phyloP scores from a whole-genome alignment of 495 filamentous ascomycete genomes.

The Trichoderma virens region DNA sequence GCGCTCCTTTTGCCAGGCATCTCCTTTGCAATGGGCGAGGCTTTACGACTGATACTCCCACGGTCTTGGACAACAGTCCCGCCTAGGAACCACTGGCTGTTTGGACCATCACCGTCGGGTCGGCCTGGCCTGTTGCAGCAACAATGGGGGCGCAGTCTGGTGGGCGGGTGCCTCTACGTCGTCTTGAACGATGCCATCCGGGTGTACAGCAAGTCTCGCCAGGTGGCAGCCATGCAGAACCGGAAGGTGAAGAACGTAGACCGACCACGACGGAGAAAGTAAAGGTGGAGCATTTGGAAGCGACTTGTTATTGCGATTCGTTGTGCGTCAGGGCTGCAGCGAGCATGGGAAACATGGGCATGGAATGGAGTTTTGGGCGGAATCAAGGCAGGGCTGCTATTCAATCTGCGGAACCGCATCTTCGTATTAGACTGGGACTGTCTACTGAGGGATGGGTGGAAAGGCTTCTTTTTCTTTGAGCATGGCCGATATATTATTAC shows the following conservation, averaged over 20 bases:
- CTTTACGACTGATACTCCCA: constrained; percentile 56
- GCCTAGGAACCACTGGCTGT: constrained; percentile 1
- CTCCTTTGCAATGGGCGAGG: constrained; percentile 53
- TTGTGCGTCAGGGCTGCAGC: not conserved
- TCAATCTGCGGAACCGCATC: too few relatives aligned
- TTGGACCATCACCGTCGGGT: not conserved
- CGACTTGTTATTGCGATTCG: not conserved
- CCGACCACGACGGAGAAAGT: constrained; percentile 13
- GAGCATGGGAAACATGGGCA: constrained; percentile 6
- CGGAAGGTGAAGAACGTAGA: constrained; percentile 56
- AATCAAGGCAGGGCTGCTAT: not conserved
- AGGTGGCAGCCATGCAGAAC: constrained; percentile 58
- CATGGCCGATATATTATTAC: too few relatives aligned
- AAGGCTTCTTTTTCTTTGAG: too few relatives aligned
- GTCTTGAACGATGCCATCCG: constrained; percentile 67
- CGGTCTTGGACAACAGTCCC: constrained; percentile 51
- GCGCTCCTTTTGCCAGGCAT: constrained; percentile 35
- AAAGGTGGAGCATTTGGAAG: not conserved
- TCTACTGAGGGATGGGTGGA: too few relatives aligned
- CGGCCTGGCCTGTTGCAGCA: constrained; percentile 56
- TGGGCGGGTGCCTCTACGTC: constrained; percentile 74
- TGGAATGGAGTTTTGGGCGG: constrained; percentile 2
- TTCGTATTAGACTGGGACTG: not conserved
- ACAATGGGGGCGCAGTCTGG: constrained; percentile 69
- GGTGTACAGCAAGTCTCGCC: constrained; percentile 66